phyloP scores from a whole-genome alignment of 202 grass and related monocot genomes.

The Setaria italica region DNA sequence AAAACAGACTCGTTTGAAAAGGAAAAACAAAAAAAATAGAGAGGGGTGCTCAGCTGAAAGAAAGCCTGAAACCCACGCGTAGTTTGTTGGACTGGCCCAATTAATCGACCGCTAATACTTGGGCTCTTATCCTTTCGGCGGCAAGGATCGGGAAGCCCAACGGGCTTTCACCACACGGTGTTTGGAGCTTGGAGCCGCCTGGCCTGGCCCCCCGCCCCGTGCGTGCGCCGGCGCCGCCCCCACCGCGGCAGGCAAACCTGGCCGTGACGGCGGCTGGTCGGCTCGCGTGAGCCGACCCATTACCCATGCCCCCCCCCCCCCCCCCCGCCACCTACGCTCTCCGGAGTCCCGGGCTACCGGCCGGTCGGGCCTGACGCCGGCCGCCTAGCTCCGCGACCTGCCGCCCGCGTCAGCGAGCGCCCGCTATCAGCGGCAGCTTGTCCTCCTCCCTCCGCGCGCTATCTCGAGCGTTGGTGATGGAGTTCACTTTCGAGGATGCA shows the following conservation, averaged over 20 bases:
- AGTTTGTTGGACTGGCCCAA: too few relatives aligned
- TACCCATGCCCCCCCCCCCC: neutral
- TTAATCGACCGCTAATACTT: too few relatives aligned
- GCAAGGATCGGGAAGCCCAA: too few relatives aligned
- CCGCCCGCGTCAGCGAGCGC: neutral
- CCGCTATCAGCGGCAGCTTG: neutral
- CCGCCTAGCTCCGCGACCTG: neutral
- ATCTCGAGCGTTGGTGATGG: neutral
- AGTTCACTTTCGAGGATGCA: slow-evolving; percentile 50
- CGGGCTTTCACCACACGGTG: too few relatives aligned
- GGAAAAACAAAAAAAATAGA: too few relatives aligned
- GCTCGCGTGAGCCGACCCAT: neutral
- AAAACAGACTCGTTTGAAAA: too few relatives aligned
- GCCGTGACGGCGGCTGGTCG: neutral
- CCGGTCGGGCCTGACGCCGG: neutral
- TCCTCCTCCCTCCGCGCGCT: neutral
- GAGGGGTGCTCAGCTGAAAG: too few relatives aligned
- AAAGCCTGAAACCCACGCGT: too few relatives aligned
- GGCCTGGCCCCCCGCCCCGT: too few relatives aligned
- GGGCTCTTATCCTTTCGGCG: too few relatives aligned
- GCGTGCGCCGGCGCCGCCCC: neutral
- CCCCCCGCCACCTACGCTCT: neutral
- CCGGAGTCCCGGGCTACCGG: neutral
- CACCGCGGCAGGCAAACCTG: neutral
- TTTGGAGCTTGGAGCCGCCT: too few relatives aligned